Evolutionary conservation across 108 stramenopile genomes (phyloP), one percentile per base, ranked within the genome.

Genomic region (Skeletonema potamos): DNA sequence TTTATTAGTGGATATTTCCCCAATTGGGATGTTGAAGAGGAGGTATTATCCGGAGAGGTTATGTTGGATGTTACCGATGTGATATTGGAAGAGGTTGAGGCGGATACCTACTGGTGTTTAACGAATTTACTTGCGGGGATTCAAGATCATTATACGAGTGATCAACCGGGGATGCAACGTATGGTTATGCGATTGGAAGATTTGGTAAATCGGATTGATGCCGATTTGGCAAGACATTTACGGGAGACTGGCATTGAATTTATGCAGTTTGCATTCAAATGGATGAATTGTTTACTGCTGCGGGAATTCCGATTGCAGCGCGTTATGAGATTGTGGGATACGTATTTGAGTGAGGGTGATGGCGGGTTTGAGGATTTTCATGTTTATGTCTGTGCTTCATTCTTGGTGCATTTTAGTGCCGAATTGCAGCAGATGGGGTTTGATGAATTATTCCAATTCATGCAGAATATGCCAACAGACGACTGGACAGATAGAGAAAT

Each of bases 261-360:
- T 69, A 85, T 97, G 46, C 97, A 99, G 76, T 98, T 99, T 74
- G 91, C 96, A 58, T 98, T 99, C 82, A 97, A 96, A 59, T 99
- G 99, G 99, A 99, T 99, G 96, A 99, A 99, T 85, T 99, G 98
- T 73, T 74, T 99, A 46, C 80, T 99, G 61, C 64, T 98, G 58
- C 79, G 99, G 26, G 99, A 99, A 68, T 94, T 99, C 62, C 82
- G 84, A 44, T 63, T 97, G 34, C 27, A 60, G 48, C 86, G 89
- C 72, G 85, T 95, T 29, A 73, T 95, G 39, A 87, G 98, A 33
- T 70, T 98, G 57, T 98, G 96, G 96, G 98, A 98, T 78, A 95
- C 96, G 2, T 97, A 97, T 74, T 76, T 98, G 29, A 81, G 87
- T 51, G 96, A 98, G 76, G 89, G 82, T 10, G 79, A 78, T 57